Evolutionary conservation across 139 green algal species (phyloP).

Genomic region (Desmodesmus armatus): DNA sequence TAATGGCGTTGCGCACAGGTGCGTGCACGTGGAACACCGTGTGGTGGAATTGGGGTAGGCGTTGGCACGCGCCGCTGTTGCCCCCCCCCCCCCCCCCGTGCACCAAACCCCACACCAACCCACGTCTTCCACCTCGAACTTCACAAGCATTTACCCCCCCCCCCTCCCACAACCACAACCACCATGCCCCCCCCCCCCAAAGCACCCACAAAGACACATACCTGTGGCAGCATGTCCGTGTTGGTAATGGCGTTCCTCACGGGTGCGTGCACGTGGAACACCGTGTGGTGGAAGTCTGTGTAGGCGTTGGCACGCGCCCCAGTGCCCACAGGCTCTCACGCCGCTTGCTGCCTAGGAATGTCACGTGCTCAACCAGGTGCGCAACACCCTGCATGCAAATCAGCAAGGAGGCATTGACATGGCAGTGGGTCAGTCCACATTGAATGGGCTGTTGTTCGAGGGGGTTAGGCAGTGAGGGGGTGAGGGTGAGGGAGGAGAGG

Average conservation of each 20-base stretch:
- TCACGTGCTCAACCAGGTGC: slow-evolving; percentile 99
- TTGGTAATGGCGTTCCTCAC: slow-evolving; percentile 76
- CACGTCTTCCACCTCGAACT: too few relatives aligned
- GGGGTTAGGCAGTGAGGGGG: too few relatives aligned
- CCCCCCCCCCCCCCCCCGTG: slow-evolving; percentile 92
- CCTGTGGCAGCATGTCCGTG: slow-evolving; percentile 88
- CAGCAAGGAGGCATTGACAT: too few relatives aligned
- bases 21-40: slow-evolving; percentile 99
- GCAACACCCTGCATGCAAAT: slow-evolving; percentile 88
- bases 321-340: slow-evolving; percentile 90
- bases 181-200: too few relatives aligned
- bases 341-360: slow-evolving; percentile 94
- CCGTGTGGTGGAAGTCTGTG: slow-evolving; percentile 99
- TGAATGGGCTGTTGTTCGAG: too few relatives aligned
- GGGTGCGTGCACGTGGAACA: slow-evolving; percentile 98
- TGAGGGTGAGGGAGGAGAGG: too few relatives aligned
- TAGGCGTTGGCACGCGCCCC: slow-evolving; percentile 97
- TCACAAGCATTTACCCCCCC: too few relatives aligned
- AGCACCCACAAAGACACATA: slow-evolving; percentile 25
- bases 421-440: too few relatives aligned
- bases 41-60: slow-evolving; percentile 99
- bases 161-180: too few relatives aligned
- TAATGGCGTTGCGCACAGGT: slow-evolving; percentile 81
- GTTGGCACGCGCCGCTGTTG: slow-evolving; percentile 90
- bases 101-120: too few relatives aligned